Evolutionary conservation across 208 protist species (phyloP).

Genomic region (Acanthamoeba sp.): DNA sequence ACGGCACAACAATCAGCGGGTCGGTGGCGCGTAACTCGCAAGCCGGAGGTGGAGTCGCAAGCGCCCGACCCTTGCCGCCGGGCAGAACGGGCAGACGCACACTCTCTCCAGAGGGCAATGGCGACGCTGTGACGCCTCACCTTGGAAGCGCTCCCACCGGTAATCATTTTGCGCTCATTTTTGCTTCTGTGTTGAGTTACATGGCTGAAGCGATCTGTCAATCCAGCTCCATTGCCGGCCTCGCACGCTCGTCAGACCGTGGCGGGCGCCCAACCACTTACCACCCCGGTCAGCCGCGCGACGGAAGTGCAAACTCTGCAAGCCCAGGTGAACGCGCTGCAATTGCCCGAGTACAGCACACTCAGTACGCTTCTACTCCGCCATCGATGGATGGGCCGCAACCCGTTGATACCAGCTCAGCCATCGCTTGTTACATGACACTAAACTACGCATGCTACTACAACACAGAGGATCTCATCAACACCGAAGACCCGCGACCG

Average conservation of each 20-base stretch:
- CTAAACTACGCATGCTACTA: no score
- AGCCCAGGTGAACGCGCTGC: not conserved
- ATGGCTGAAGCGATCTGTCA: not conserved
- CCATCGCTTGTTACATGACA: not conserved
- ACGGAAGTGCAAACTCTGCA: not conserved
- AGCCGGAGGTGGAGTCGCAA: not conserved
- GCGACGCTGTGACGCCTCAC: not conserved
- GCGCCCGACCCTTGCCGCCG: not conserved
- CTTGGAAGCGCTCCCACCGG: not conserved
- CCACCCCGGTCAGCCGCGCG: conserved; percentile 50
- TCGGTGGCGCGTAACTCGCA: not conserved
- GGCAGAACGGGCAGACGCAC: not conserved
- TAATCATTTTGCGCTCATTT: not conserved
- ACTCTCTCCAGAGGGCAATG: not conserved
- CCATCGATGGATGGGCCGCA: no score
- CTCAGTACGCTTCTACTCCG: not conserved
- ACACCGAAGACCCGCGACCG: conserved; percentile 35
- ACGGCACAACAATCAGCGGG: not conserved
- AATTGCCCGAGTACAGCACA: not conserved
- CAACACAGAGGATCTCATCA: conserved; percentile 25
- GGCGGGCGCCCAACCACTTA: not conserved
- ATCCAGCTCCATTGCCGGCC: not conserved
- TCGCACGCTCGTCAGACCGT: not conserved
- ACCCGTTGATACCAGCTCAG: no score
- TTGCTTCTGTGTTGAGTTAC: not conserved